phyloP scores from a whole-genome alignment of 2,329 filamentous ascomycete genomes.

The Sclerotinia sclerotiorum region DNA sequence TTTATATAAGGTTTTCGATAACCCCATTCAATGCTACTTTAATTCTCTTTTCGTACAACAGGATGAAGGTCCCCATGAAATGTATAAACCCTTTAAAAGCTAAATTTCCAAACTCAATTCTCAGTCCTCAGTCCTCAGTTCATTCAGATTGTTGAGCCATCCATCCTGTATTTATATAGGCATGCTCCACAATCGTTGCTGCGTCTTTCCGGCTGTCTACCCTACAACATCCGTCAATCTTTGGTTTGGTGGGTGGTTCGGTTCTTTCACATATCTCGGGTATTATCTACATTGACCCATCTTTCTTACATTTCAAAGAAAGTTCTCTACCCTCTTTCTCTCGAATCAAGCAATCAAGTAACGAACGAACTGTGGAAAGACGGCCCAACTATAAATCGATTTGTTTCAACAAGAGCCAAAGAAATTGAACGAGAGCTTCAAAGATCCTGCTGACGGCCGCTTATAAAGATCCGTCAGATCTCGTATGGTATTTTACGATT shows the following conservation, averaged over 20 bases:
- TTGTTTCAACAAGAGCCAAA: constrained; percentile 2
- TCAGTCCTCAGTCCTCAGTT: background rate
- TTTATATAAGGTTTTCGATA: constrained; percentile 16
- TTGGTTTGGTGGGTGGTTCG: no score
- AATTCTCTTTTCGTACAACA: background rate
- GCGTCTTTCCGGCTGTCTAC: constrained; percentile 7
- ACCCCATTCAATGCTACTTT: background rate
- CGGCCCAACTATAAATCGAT: background rate
- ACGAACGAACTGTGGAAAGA: background rate
- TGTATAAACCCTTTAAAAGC: background rate
- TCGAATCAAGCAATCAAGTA: background rate
- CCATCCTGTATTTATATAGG: background rate
- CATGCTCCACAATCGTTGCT: constrained; percentile 6
- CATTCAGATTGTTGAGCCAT: no score
- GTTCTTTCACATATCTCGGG: background rate
- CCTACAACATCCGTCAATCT: constrained; percentile 9
- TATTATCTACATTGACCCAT: constrained; percentile 10
- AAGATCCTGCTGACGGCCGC: constrained; percentile 1
- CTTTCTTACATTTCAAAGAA: background rate
- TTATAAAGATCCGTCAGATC: constrained; percentile 12
- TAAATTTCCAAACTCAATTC: background rate
- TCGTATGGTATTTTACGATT: constrained; percentile 10
- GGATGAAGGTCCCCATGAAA: background rate
- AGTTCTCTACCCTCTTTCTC: background rate
- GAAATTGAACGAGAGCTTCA: background rate